phyloP scores from a whole-genome alignment of 2,329 filamentous ascomycete genomes.

The Aspergillus sp. region DNA sequence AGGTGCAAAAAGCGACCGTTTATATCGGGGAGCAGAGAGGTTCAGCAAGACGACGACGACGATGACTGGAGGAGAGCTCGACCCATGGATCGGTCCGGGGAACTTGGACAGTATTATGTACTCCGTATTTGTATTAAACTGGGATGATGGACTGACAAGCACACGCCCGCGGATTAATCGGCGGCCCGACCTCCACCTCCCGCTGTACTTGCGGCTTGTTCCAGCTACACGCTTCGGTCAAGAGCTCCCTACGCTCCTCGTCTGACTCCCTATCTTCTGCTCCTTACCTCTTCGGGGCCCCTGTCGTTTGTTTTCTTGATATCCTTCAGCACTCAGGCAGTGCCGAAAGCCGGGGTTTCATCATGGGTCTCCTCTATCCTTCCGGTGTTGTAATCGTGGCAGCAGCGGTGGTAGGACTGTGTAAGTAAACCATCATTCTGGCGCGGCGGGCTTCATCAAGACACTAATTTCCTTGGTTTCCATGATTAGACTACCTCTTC shows the following conservation, averaged over 20 bases:
- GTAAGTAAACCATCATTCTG: constrained; percentile 55
- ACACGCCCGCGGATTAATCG: constrained; percentile 31
- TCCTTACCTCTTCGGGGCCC: constrained; percentile 19
- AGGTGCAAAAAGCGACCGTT: constrained; percentile 9
- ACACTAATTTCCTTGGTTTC: constrained; percentile 23
- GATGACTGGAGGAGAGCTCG: constrained; percentile 10
- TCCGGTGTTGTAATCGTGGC: constrained; percentile 68
- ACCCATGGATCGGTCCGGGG: constrained; percentile 34
- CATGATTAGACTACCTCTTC: constrained; percentile 86
- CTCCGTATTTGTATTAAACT: constrained; percentile 1
- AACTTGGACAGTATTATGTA: constrained; percentile 12
- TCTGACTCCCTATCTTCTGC: constrained; percentile 16
- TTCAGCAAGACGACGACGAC: constrained; percentile 10
- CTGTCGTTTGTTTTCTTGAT: constrained; percentile 18
- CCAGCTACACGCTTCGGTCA: constrained; percentile 10
- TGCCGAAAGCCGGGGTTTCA: constrained; percentile 28
- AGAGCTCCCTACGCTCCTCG: constrained; percentile 19
- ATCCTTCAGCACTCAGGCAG: constrained; percentile 22
- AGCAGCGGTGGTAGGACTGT: constrained; percentile 73
- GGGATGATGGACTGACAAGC: constrained; percentile 11
- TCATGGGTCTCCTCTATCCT: constrained; percentile 74
- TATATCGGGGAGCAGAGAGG: background rate
- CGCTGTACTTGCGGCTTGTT: constrained; percentile 16
- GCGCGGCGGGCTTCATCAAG: constrained; percentile 10
- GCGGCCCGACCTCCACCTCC: constrained; percentile 27